Base-by-base conservation (phyloP, 257 asterid genomes). In the Buddleja alternifolia region DNA sequence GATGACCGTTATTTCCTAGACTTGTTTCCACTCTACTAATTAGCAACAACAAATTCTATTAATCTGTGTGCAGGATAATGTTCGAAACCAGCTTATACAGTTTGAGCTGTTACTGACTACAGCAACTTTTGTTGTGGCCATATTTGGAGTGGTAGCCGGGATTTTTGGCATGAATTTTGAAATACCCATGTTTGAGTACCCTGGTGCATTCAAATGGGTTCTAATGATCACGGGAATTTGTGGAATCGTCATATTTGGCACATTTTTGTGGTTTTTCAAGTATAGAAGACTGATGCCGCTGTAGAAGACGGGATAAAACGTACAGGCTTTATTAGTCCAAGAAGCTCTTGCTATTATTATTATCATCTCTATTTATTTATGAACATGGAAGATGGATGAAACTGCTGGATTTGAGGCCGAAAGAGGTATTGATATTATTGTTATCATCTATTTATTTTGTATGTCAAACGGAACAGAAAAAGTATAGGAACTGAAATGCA, bases 141-240 rank as follows among this genome's bases (percentile, higher is more conserved):
- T 91, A 72, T 91, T 87, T 63, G 99, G 97, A 10, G 96, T 94
- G 67, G 99, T 94, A 17, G 97, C 99, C 3, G 99, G 99, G 45
- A 77, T 91, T 53, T 94, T 94, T 60, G 99, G 99, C 56, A 94
- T 94, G 99, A 94, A 91, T 60, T 89, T 94, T 66, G 73, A 29
- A 23, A 52, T 94, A 67, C 75, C 93, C 8, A 51, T 94, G 83
- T 94, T 94, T 71, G 75, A 84, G 6, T 12, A 85, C 25, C 88
- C 90, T 0, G 53, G 72, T 20, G 99, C 97, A 11, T 94, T 94
- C 87, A 87, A 87, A 67, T 94, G 97, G 96, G 99, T 94, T 55
- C 78, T 94, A 20, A 71, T 83, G 4, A 86, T 94, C 78, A 91
- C 99, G 0, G 99, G 95, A 58, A 75, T 78, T 45, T 62, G 82